phyloP scores from a whole-genome alignment of 2,329 filamentous ascomycete species.

The Trichoderma polysporum region DNA sequence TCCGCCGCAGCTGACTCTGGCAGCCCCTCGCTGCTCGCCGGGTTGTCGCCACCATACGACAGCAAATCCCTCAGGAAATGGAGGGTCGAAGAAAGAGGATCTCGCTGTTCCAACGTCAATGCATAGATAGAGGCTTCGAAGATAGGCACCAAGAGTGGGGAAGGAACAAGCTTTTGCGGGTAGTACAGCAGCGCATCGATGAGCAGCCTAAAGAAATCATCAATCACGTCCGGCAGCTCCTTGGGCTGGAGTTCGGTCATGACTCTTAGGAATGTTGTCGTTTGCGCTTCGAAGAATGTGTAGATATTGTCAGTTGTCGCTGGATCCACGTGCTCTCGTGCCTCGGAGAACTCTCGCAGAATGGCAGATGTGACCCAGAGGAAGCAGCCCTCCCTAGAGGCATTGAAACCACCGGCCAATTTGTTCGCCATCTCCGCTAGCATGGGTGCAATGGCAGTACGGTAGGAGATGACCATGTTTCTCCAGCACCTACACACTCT shows the following conservation, averaged over 20 bases:
- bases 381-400: conserved; percentile 91
- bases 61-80: conserved; percentile 92
- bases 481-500: conserved; percentile 93
- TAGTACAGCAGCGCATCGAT: conserved; percentile 93
- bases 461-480: conserved; percentile 94
- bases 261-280: conserved; percentile 82
- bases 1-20: conserved; percentile 63
- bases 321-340: conserved; percentile 78
- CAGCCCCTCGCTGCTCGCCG: conserved; percentile 59
- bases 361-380: conserved; percentile 98
- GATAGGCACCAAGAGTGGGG: conserved; percentile 75
- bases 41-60: conserved; percentile 79
- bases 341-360: conserved; percentile 90
- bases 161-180: conserved; percentile 77
- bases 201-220: conserved; percentile 93
- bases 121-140: conserved; percentile 85
- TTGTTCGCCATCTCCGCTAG: conserved; percentile 85
- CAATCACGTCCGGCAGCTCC: conserved; percentile 81
- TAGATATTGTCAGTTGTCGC: conserved; percentile 86
- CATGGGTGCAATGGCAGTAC: conserved; percentile 82
- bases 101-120: conserved; percentile 83
- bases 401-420: conserved; percentile 78
- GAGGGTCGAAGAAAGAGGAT: conserved; percentile 85
- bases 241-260: conserved; percentile 76
- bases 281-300: conserved; percentile 91